Conservation (phyloP, 768 basidiomycete genomes). For the Boletus sensibilis region DNA sequence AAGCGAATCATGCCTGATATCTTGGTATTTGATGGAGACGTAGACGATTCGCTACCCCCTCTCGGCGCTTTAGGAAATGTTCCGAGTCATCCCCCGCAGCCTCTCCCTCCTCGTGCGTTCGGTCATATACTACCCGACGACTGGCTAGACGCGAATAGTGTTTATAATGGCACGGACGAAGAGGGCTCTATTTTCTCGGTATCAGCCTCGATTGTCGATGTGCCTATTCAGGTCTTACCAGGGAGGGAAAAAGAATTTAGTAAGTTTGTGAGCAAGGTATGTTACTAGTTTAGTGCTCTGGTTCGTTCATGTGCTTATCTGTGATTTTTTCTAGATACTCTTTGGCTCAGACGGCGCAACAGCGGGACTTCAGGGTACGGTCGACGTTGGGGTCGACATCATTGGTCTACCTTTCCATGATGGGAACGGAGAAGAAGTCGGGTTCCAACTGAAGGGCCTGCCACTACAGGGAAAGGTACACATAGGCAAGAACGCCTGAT, state of each 20-base stretch:
- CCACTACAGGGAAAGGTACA: slow-evolving; percentile 67
- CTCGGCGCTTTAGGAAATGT: slow-evolving; percentile 28
- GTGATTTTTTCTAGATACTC: slow-evolving; percentile 49
- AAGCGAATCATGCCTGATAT: slow-evolving; percentile 71
- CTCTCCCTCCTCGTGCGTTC: slow-evolving; percentile 71
- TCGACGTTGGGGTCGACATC: slow-evolving; percentile 58
- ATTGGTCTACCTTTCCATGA: slow-evolving; percentile 57
- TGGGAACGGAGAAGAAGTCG: slow-evolving; percentile 36
- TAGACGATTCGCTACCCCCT: slow-evolving; percentile 35
- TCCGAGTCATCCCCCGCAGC: slow-evolving; percentile 55
- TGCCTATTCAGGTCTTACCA: slow-evolving; percentile 74
- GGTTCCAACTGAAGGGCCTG: slow-evolving; percentile 59
- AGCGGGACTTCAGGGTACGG: slow-evolving; percentile 65
- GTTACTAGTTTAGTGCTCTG: not conserved
- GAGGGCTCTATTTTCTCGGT: slow-evolving; percentile 59
- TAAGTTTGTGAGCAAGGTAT: slow-evolving; percentile 73
- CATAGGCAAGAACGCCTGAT: slow-evolving; percentile 54
- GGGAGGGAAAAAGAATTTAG: slow-evolving; percentile 77
- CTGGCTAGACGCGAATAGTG: slow-evolving; percentile 56
- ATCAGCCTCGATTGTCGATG: slow-evolving; percentile 65
- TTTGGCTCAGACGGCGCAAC: slow-evolving; percentile 63
- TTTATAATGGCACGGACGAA: slow-evolving; percentile 41
- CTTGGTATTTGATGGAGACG: slow-evolving; percentile 72
- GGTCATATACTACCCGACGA: slow-evolving; percentile 69
- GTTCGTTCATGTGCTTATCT: slow-evolving; percentile 1